Evolutionary conservation across 2,329 filamentous ascomycete species (phyloP).

Genomic region (Neurospora crassa): DNA sequence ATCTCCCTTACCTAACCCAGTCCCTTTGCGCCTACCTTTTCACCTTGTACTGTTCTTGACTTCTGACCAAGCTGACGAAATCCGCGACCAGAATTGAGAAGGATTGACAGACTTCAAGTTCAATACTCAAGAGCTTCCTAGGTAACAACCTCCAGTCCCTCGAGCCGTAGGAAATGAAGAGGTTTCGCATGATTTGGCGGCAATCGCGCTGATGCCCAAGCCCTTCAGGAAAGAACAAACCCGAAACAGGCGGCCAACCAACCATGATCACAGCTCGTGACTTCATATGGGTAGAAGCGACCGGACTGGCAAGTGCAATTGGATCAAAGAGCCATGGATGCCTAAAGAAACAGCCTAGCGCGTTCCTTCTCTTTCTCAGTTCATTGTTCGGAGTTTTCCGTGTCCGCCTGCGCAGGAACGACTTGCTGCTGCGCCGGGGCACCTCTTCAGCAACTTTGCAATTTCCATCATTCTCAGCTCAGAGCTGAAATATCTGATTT

Average conservation of each 20-base stretch:
- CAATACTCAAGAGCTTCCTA: background rate
- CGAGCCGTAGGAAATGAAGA: background rate
- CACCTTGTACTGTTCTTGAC: background rate
- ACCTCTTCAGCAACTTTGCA: background rate
- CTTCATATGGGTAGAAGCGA: background rate
- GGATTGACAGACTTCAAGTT: background rate
- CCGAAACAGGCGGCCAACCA: background rate
- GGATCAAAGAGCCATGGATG: background rate
- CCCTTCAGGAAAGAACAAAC: background rate
- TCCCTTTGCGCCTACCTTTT: background rate
- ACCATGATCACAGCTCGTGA: background rate
- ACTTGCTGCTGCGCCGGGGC: too few species aligned
- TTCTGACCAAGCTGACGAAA: background rate
- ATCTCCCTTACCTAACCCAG: background rate
- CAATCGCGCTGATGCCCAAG: background rate
- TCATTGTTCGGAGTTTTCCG: background rate
- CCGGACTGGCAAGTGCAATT: background rate
- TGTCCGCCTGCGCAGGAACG: too few species aligned
- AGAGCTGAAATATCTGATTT: background rate
- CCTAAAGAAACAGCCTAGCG: background rate
- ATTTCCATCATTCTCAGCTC: background rate
- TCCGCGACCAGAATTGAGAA: background rate
- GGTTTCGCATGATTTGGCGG: background rate
- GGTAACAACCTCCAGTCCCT: background rate
- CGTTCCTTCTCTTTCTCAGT: background rate